A percentile compares a stretch with the other conserved stretches of the same genome.
Evolutionary conservation across 768 basidiomycete genomes (phyloP).

Genomic region (Hygrocybe punicea): DNA sequence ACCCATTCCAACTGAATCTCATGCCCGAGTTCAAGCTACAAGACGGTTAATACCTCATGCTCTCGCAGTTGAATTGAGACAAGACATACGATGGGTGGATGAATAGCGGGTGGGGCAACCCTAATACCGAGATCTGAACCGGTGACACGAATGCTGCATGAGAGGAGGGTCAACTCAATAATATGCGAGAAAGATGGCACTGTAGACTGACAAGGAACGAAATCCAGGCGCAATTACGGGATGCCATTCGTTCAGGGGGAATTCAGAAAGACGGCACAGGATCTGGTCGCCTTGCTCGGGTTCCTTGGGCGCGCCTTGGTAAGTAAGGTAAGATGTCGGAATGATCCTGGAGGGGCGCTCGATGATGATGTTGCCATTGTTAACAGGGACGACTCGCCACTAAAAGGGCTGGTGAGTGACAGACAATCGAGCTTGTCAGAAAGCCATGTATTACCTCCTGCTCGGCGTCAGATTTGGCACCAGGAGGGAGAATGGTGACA

Average conservation of each 20-base stretch:
- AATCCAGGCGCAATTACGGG: constrained; percentile 9
- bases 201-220: constrained; percentile 10
- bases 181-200: background rate
- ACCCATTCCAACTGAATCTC: constrained; percentile 1
- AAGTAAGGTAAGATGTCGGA: constrained; percentile 10
- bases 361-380: constrained; percentile 6
- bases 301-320: constrained; percentile 2
- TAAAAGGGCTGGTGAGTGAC: background rate
- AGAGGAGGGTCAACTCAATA: background rate
- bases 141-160: too few relatives aligned
- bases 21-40: constrained; percentile 3
- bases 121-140: background rate
- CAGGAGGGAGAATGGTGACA: constrained; percentile 3
- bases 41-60: background rate
- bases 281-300: constrained; percentile 11
- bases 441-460: constrained; percentile 1
- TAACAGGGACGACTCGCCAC: constrained; percentile 1
- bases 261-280: background rate
- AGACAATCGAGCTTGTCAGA: background rate
- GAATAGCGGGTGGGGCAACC: background rate
- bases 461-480: background rate
- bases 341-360: constrained; percentile 1
- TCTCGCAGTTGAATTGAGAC: constrained; percentile 1
- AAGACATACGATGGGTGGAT: constrained; percentile 2
- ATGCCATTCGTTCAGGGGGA: constrained; percentile 7